A percentile compares a stretch with the other conserved stretches of the same genome.
phyloP scores from a whole-genome alignment of 257 asterid species.

The Nicotiana otophora region DNA sequence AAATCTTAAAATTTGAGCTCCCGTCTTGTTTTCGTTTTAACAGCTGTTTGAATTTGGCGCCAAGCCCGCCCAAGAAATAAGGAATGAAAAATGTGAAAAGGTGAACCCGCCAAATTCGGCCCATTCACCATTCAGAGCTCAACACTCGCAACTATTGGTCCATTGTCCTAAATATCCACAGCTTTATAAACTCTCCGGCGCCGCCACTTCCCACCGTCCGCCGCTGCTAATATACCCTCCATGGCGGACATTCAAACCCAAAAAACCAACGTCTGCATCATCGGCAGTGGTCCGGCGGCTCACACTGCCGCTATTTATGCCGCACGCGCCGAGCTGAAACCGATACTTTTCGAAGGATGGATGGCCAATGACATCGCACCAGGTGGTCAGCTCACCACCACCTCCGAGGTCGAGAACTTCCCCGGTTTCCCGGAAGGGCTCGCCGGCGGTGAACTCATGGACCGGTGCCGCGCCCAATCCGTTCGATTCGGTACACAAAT shows the following conservation, averaged over 20 bases:
- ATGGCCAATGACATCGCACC: slow-evolving; percentile 96
- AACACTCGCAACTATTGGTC: slow-evolving; percentile 33
- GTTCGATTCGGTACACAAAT: slow-evolving; percentile 54
- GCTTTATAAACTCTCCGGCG: slow-evolving; percentile 34
- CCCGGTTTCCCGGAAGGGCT: slow-evolving; percentile 88
- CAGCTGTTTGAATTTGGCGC: background rate
- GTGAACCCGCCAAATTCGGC: background rate
- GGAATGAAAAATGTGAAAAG: background rate
- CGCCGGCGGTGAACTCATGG: slow-evolving; percentile 64
- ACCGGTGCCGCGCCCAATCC: slow-evolving; percentile 57
- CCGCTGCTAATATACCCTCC: slow-evolving; percentile 20
- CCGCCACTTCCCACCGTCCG: background rate
- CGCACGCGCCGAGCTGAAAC: slow-evolving; percentile 84
- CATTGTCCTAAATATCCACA: slow-evolving; percentile 27
- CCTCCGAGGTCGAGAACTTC: slow-evolving; percentile 87
- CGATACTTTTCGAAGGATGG: slow-evolving; percentile 87
- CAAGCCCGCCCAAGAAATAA: background rate
- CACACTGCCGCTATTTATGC: slow-evolving; percentile 97
- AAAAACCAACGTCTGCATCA: slow-evolving; percentile 72
- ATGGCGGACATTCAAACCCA: slow-evolving; percentile 25
- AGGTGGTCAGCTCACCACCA: slow-evolving; percentile 90
- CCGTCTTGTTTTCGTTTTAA: background rate
- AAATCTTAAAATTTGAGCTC: background rate
- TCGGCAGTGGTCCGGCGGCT: slow-evolving; percentile 95
- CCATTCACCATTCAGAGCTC: background rate